Percentiles rank a stretch among this genome's conserved stretches.
Evolutionary conservation across 352 stramenopile genomes (phyloP).

Genomic region (Aphanomyces euteiches): DNA sequence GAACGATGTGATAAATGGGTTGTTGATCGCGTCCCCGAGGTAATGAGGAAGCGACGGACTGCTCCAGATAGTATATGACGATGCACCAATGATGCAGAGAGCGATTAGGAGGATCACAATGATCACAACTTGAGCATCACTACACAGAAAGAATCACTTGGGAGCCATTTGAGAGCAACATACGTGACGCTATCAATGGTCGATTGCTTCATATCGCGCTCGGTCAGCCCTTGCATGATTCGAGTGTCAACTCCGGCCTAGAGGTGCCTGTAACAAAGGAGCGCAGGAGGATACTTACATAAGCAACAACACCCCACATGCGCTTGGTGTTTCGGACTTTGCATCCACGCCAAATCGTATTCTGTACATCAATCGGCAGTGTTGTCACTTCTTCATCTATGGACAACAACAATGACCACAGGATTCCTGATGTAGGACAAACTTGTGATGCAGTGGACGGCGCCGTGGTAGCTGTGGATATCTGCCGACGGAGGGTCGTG

Average conservation of each 20-base stretch:
- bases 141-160: slow-evolving; percentile 1
- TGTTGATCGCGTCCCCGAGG: slow-evolving; percentile 34
- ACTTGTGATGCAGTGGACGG: slow-evolving; percentile 49
- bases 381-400: slow-evolving; percentile 33
- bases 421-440: slow-evolving; percentile 28
- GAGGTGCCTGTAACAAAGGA: slow-evolving; percentile 23
- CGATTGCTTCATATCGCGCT: slow-evolving; percentile 55
- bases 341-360: slow-evolving; percentile 88
- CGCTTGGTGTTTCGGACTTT: slow-evolving; percentile 87
- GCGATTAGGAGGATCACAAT: slow-evolving; percentile 64
- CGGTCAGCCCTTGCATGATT: slow-evolving; percentile 56
- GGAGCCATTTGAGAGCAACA: background rate
- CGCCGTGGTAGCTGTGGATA: slow-evolving; percentile 77
- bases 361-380: slow-evolving; percentile 70
- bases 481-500: slow-evolving; percentile 77
- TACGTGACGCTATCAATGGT: slow-evolving; percentile 80
- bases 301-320: slow-evolving; percentile 88
- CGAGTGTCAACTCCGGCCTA: slow-evolving; percentile 89
- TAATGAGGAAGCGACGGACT: slow-evolving; percentile 40
- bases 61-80: slow-evolving; percentile 50
- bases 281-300: slow-evolving; percentile 35
- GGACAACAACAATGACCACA: background rate
- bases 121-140: slow-evolving; percentile 77
- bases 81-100: slow-evolving; percentile 67
- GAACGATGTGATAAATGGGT: slow-evolving; percentile 52